A percentile compares a stretch with the other conserved stretches of the same genome.
phyloP scores from a whole-genome alignment of 2,329 filamentous ascomycete genomes.

The Aspergillus thermomutatus region DNA sequence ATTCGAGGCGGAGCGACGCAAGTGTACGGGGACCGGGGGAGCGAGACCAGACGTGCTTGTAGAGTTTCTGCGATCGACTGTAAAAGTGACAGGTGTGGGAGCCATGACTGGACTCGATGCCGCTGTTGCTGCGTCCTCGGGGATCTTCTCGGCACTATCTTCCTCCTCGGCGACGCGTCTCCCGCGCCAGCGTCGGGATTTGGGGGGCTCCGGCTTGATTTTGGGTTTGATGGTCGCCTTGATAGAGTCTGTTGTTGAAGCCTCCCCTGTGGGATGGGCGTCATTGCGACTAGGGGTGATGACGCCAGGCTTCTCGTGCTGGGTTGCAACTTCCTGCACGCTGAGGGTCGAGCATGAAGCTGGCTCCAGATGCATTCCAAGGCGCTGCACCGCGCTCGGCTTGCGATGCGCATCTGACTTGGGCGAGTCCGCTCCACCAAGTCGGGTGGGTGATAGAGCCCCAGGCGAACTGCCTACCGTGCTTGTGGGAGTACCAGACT shows the following conservation, averaged over 20 bases:
- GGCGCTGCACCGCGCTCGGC: conserved; percentile 25
- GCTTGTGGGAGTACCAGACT: conserved; percentile 23
- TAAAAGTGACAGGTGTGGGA: conserved; percentile 2
- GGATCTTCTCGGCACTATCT: conserved; percentile 26
- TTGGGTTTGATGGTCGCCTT: conserved; percentile 22
- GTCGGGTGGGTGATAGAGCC: conserved; percentile 42
- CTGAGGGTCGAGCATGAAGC: conserved; percentile 71
- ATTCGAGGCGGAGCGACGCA: conserved; percentile 32
- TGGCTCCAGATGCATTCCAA: conserved; percentile 69
- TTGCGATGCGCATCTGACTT: conserved; percentile 23
- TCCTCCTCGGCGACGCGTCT: conserved; percentile 32
- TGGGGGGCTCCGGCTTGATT: conserved; percentile 41
- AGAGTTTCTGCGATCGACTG: conserved; percentile 21
- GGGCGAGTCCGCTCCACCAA: conserved; percentile 28
- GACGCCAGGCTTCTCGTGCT: conserved; percentile 77
- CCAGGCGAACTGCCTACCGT: conserved; percentile 40
- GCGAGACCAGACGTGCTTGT: conserved; percentile 20
- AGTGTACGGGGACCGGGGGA: conserved; percentile 19
- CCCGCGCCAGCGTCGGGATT: conserved; percentile 42
- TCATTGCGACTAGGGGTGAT: conserved; percentile 69
- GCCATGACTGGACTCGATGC: conserved; percentile 10
- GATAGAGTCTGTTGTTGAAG: conserved; percentile 16
- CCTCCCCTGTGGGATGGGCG: conserved; percentile 16
- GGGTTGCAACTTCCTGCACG: conserved; percentile 72
- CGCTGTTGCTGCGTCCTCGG: conserved; percentile 21